Percentiles rank a stretch among this genome's conserved stretches.
Evolutionary conservation across 1,284 basidiomycete species (phyloP).

Genomic region (Puccinia hordei): DNA sequence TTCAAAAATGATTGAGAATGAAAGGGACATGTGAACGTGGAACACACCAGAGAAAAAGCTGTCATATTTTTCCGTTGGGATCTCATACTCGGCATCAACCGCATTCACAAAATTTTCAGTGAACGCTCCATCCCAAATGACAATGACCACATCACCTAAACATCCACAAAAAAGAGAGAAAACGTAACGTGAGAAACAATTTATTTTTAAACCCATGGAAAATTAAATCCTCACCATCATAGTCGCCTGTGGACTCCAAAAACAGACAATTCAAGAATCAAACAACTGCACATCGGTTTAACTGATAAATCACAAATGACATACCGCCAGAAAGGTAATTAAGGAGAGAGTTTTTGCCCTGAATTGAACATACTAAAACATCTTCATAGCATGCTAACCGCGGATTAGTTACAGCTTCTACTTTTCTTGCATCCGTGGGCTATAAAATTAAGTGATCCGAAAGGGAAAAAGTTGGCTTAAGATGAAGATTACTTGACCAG

Average conservation of each 20-base stretch:
- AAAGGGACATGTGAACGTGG: not conserved
- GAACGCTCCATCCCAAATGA: conserved; percentile 42
- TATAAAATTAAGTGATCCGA: not conserved
- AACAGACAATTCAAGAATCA: not conserved
- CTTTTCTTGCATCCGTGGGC: conserved; percentile 47
- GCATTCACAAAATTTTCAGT: conserved; percentile 37
- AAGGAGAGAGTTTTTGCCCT: conserved; percentile 32
- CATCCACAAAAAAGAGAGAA: not conserved
- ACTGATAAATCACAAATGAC: not conserved
- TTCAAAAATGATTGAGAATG: not conserved
- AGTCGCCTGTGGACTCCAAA: conserved; percentile 28
- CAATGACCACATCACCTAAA: conserved; percentile 44
- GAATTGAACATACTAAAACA: conserved; percentile 42
- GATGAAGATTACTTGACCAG: not conserved
- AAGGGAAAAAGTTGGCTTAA: not conserved
- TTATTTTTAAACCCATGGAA: not conserved
- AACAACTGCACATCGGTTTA: too few relatives aligned
- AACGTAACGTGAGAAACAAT: not conserved
- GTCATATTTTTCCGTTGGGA: conserved; percentile 28
- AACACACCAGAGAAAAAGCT: conserved; percentile 22
- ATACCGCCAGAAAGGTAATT: conserved; percentile 43
- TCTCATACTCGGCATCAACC: conserved; percentile 3
- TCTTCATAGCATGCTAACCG: conserved; percentile 30
- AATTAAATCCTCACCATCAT: conserved; percentile 32
- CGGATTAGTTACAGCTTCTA: conserved; percentile 37